phyloP scores from a whole-genome alignment of 331 rosid species.

The Phaseolus coccineus region DNA sequence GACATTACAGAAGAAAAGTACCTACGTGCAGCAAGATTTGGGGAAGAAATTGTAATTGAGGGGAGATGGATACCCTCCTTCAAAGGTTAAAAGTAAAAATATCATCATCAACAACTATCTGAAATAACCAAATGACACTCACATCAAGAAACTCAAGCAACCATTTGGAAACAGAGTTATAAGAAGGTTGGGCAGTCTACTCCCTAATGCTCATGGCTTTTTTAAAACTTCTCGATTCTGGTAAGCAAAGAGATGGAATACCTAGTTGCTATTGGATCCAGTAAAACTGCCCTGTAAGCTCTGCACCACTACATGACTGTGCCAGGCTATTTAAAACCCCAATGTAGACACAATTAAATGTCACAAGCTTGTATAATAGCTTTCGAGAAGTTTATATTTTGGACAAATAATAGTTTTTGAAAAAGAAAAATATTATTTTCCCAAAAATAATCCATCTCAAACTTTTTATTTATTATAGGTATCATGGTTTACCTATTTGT shows the following conservation, averaged over 20 bases:
- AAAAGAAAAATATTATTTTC: background rate
- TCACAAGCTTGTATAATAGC: too few relatives aligned
- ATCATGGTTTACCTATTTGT: background rate
- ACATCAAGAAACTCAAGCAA: constrained; percentile 40
- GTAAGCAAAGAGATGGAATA: background rate
- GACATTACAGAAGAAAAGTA: constrained; percentile 58
- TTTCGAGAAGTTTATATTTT: background rate
- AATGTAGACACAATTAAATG: background rate
- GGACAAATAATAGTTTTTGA: background rate
- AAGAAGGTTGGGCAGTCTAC: constrained; percentile 13
- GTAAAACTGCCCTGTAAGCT: too few relatives aligned
- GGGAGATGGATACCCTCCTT: constrained; percentile 98
- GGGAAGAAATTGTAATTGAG: constrained; percentile 95
- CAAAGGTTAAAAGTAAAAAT: constrained; percentile 33
- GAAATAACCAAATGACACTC: constrained; percentile 19
- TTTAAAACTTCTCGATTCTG: background rate
- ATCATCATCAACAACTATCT: background rate
- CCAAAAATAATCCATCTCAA: background rate
- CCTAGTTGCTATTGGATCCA: too few relatives aligned
- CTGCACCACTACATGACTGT: too few relatives aligned
- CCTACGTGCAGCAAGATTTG: constrained; percentile 99
- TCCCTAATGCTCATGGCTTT: background rate
- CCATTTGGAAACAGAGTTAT: constrained; percentile 1
- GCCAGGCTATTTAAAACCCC: too few relatives aligned
- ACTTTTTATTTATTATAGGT: background rate